Evolutionary conservation across 164 flowering plant species (phyloP), one percentile per base, ranked within the genome.

Genomic region (Santalum album): DNA sequence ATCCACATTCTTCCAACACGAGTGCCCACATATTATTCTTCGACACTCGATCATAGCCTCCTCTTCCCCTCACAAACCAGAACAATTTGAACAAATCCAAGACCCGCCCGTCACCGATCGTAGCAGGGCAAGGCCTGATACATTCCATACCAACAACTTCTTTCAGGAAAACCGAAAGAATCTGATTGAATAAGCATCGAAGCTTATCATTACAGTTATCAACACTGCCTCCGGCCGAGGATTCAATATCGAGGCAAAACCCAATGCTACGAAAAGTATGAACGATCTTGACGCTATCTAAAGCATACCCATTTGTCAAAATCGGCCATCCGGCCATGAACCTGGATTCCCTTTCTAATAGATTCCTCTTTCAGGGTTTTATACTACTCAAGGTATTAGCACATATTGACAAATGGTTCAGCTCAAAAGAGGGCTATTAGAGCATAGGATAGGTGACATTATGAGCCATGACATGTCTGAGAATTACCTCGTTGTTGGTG

Each of bases 321-420:
- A 44, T 47, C 14, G 77, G 69, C 76, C 84, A 77, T 60, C 76
- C 75, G 48, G 74, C 84, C 84, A 78, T 80, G 26, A 65, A 70
- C 53, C 27, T 56, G 19, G 49, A 48, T 23, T 3, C 39, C 9
- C 2, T 7, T 32, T 42, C 35, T 45, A 20, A 20, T 12, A 15
- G 47, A 14, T 1, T n/a, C n/a, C 9, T 7, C 7, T 23, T 38
- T 16, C 16, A 23, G 21, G 29, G 18, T 23, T 38, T 53, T 10
- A 29, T 3, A 29, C 34, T 3, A 9, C 34, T 29, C 4, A 29
- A 4, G 9, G 9, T 9, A 29, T 9, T 9, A 3, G 9, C 6
- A 9, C 4, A 29, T 29, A 29, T 29, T 9, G 34, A 29, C 34
- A 29, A 29, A 29, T 3, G 34, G 6, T 29, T 29, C 9, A 29